Conservation (phyloP, 257 asterid species). For the Paraleonurus japonicus region DNA sequence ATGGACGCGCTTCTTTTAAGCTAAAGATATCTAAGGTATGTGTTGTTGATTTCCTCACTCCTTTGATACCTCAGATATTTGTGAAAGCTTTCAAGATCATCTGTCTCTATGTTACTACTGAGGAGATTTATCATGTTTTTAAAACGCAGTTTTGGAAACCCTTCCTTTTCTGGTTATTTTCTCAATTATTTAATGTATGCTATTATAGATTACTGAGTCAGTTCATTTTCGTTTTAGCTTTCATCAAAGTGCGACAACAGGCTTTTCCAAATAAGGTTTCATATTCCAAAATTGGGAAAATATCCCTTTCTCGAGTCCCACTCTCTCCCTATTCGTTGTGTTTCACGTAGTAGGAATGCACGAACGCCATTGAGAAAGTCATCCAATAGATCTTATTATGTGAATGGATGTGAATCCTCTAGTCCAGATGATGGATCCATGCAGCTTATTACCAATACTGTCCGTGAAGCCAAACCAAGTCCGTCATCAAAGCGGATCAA, state of each 20-base stretch:
- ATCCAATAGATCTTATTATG: constrained; percentile 37
- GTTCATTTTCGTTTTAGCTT: constrained; percentile 51
- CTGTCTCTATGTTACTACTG: not conserved
- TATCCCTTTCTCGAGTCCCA: constrained; percentile 60
- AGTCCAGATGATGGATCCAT: constrained; percentile 52
- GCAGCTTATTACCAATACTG: constrained; percentile 54
- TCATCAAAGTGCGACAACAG: constrained; percentile 86
- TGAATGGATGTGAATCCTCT: constrained; percentile 51
- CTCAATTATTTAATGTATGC: not conserved
- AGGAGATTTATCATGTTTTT: not conserved
- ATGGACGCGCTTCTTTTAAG: constrained; percentile 79
- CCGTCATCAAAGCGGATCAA: constrained; percentile 84
- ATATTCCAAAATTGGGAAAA: constrained; percentile 44
- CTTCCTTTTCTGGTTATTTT: not conserved
- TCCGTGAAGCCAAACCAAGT: constrained; percentile 81
- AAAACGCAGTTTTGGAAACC: not conserved
- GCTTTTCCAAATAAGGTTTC: constrained; percentile 71
- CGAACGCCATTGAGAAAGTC: constrained; percentile 49
- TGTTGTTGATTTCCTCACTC: not conserved
- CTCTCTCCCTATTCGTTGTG: constrained; percentile 70
- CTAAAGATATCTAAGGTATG: constrained; percentile 85
- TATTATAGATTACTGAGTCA: constrained; percentile 18
- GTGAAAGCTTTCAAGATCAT: constrained; percentile 12
- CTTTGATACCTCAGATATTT: constrained; percentile 4
- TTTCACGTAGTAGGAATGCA: constrained; percentile 65